Evolutionary conservation across 2,329 filamentous ascomycete species (phyloP), one percentile per base, ranked within the genome.

Genomic region (Sporothrix brasiliensis): DNA sequence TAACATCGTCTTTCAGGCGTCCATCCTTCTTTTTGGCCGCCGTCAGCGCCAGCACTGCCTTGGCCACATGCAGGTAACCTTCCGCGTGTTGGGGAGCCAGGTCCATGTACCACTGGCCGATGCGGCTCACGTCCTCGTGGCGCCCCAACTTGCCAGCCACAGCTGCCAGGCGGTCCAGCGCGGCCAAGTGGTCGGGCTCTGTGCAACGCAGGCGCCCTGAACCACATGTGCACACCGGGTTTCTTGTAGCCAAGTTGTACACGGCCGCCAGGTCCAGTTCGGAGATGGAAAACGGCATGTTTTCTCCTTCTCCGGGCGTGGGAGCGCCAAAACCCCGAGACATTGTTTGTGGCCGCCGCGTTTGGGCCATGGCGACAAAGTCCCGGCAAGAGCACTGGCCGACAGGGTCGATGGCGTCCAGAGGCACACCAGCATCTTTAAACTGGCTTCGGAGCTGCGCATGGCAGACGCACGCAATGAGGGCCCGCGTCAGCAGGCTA

Each of bases 61-160:
- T 73, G 27, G 69, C 73, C 65, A 72, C 16, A 34, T 70, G 68
- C n/a, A 74, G 69, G 24, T 74, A 74, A 4, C 73, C 73, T 52
- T 72, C 47, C 14, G 72, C 53, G 1, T 41, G 49, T 2, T 70
- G 27, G 3, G 72, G 72, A 16, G 71, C 71, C 49, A 73, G 39
- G 21, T 74, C 70, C 9, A 74, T 24, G 21, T 71, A 24, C 58
- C 67, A 71, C 65, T 73, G 70, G 13, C 67, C 71, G 41, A 71
- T 44, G 14, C 19, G 21, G 9, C 24, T 13, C 2, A 68, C 70
- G 34, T 69, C 39, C 1, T 61, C 54, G 14, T 30, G 4, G 3
- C 30, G 41, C 19, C 68, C 53, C n/a, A 70, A 30, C 14, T 30
- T 39, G 13, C 24, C 2, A 2, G 69, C 67, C 9, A 68, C 11